phyloP scores from a whole-genome alignment of 176 grass and related monocot species.

The Oryza longistaminata region DNA sequence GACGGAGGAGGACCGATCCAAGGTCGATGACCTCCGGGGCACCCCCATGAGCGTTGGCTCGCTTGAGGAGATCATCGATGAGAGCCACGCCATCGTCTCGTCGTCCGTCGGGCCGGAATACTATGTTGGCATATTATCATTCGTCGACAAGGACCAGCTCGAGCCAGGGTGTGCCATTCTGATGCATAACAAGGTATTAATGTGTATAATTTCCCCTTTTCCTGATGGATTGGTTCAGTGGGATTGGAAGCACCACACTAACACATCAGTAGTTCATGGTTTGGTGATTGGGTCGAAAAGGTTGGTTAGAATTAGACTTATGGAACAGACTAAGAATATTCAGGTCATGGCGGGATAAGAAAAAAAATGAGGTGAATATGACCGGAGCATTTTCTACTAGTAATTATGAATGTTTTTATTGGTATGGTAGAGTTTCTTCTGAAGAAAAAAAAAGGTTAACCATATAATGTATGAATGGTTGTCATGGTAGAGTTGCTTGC shows the following conservation, averaged over 20 bases:
- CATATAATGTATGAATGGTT: neutral
- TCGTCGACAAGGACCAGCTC: constrained; percentile 92
- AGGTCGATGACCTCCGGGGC: constrained; percentile 81
- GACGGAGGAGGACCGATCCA: constrained; percentile 85
- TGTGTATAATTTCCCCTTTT: neutral
- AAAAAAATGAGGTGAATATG: constrained; percentile 9
- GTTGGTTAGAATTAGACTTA: neutral
- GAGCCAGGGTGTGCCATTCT: constrained; percentile 79
- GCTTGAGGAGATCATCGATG: constrained; percentile 89
- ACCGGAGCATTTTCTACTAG: neutral
- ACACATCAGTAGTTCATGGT: neutral
- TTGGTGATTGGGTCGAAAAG: neutral
- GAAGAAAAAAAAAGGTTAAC: too few relatives aligned
- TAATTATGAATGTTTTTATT: neutral
- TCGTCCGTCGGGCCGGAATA: constrained; percentile 85
- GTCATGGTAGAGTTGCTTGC: neutral
- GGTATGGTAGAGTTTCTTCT: neutral
- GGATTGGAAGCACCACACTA: neutral
- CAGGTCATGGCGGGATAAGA: neutral
- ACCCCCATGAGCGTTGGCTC: constrained; percentile 81
- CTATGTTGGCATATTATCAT: constrained; percentile 70
- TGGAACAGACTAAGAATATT: neutral
- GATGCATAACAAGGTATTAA: constrained; percentile 82
- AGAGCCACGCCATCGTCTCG: constrained; percentile 72
- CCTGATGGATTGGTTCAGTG: neutral